Conservation (phyloP, 2,329 filamentous ascomycete genomes). For the Fusarium nematophilum region DNA sequence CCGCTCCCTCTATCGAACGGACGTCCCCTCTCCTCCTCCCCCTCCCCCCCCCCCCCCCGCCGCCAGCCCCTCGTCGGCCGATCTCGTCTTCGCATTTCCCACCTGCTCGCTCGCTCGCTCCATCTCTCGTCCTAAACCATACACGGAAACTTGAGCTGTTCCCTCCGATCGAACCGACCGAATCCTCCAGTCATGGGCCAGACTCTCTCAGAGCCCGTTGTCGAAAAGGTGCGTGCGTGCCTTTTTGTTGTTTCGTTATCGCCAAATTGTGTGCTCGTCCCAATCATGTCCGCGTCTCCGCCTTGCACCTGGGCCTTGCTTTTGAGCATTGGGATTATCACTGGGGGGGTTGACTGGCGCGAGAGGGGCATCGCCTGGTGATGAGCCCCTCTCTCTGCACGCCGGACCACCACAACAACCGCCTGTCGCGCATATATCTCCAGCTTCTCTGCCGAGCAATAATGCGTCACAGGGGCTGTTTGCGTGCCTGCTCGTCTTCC, state of each 20-base stretch:
- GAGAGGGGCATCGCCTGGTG: slow-evolving; percentile 39
- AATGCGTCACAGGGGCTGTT: background rate
- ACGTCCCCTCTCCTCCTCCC: slow-evolving; percentile 23
- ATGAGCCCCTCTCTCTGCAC: slow-evolving; percentile 40
- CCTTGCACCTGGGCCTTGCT: slow-evolving; percentile 13
- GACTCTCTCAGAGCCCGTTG: slow-evolving; percentile 97
- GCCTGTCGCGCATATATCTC: slow-evolving; percentile 19
- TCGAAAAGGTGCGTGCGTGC: slow-evolving; percentile 83
- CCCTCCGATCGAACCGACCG: slow-evolving; percentile 41
- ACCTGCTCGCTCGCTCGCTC: slow-evolving; percentile 19
- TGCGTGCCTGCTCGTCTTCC: background rate
- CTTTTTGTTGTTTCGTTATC: slow-evolving; percentile 12
- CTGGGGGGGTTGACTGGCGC: slow-evolving; percentile 21
- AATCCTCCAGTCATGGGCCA: slow-evolving; percentile 80
- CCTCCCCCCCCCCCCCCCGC: slow-evolving; percentile 21
- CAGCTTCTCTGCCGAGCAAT: slow-evolving; percentile 9
- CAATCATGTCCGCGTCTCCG: slow-evolving; percentile 3
- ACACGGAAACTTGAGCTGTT: slow-evolving; percentile 42
- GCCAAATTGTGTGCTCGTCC: slow-evolving; percentile 2
- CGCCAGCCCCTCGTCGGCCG: slow-evolving; percentile 34
- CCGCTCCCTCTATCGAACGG: slow-evolving; percentile 22
- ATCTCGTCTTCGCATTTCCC: slow-evolving; percentile 33
- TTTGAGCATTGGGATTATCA: slow-evolving; percentile 23
- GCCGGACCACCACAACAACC: slow-evolving; percentile 15
- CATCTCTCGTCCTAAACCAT: slow-evolving; percentile 29